These are phyloP conservation scores for Plasmodium coatneyi DNA, from an alignment of 169 alveolate genomes.

Conservation along the genomic window DNA sequence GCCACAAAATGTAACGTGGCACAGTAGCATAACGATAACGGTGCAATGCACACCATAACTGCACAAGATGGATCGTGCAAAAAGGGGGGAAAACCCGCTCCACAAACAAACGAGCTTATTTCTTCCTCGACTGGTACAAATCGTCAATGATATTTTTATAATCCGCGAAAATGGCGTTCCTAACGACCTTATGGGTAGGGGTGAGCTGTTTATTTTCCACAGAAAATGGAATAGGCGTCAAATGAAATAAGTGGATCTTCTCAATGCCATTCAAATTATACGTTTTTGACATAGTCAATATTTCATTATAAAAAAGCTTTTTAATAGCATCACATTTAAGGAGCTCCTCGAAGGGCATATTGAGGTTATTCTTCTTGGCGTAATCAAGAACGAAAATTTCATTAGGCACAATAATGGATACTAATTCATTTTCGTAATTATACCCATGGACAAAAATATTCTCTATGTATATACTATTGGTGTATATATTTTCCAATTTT, in stretches of 20 bases:
- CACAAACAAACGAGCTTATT: neutral
- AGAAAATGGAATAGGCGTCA: constrained; percentile 89
- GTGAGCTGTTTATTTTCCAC: constrained; percentile 91
- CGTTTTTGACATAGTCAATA: constrained; percentile 75
- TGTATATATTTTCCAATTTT: constrained; percentile 89
- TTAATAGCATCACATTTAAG: constrained; percentile 74
- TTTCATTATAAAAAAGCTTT: constrained; percentile 59
- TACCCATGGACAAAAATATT: constrained; percentile 85
- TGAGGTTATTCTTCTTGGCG: constrained; percentile 74
- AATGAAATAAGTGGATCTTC: constrained; percentile 85
- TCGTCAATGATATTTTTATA: constrained; percentile 79
- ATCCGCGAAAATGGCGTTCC: constrained; percentile 81
- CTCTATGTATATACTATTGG: constrained; percentile 77
- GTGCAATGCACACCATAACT: neutral
- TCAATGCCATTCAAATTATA: constrained; percentile 83
- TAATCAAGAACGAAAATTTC: constrained; percentile 12
- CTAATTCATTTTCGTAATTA: constrained; percentile 69
- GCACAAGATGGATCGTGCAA: neutral
- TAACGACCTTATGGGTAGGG: constrained; percentile 94
- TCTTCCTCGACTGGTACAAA: constrained; percentile 73
- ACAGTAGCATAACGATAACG: neutral
- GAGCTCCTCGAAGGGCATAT: constrained; percentile 73
- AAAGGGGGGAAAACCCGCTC: neutral
- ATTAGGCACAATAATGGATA: constrained; percentile 76
- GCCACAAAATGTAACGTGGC: neutral